Percentiles rank a stretch among this genome's conserved stretches.
These are phyloP conservation scores for Russula ochroleuca DNA, from an alignment of 768 basidiomycete genomes.

Conservation along the genomic window DNA sequence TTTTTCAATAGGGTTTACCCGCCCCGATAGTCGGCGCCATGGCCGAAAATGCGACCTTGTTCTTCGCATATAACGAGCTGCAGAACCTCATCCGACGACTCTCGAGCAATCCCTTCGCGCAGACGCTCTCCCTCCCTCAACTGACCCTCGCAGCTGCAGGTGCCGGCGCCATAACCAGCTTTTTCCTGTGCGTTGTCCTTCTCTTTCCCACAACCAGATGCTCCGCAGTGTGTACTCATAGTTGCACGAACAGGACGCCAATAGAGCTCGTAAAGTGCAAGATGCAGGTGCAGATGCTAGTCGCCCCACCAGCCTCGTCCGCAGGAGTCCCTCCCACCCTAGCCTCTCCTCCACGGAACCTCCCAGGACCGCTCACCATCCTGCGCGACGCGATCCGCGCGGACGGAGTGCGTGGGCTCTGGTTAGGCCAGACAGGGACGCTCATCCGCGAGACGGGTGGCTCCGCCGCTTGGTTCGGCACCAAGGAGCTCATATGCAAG, in stretches of 20 bases:
- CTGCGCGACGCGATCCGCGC: slow-evolving; percentile 57
- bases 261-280: slow-evolving; percentile 95
- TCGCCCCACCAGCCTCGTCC: slow-evolving; percentile 32
- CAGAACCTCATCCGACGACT: slow-evolving; percentile 55
- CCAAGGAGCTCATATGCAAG: slow-evolving; percentile 73
- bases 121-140: slow-evolving; percentile 57
- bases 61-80: slow-evolving; percentile 77
- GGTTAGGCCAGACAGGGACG: slow-evolving; percentile 94
- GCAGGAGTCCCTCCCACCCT: slow-evolving; percentile 31
- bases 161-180: slow-evolving; percentile 84
- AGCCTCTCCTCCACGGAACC: slow-evolving; percentile 29
- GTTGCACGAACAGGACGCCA: slow-evolving; percentile 57
- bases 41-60: slow-evolving; percentile 85
- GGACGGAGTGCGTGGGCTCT: slow-evolving; percentile 80
- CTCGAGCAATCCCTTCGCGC: slow-evolving; percentile 36
- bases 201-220: not conserved
- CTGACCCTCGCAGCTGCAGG: slow-evolving; percentile 77
- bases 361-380: slow-evolving; percentile 74
- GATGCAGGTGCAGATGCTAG: slow-evolving; percentile 94
- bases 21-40: slow-evolving; percentile 90
- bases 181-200: slow-evolving; percentile 62
- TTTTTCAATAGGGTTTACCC: slow-evolving; percentile 60
- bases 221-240: slow-evolving; percentile 5
- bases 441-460: slow-evolving; percentile 92
- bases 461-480: slow-evolving; percentile 83